phyloP scores from a whole-genome alignment of 2,329 filamentous ascomycete genomes.

The Trichoderma atrobrunneum region DNA sequence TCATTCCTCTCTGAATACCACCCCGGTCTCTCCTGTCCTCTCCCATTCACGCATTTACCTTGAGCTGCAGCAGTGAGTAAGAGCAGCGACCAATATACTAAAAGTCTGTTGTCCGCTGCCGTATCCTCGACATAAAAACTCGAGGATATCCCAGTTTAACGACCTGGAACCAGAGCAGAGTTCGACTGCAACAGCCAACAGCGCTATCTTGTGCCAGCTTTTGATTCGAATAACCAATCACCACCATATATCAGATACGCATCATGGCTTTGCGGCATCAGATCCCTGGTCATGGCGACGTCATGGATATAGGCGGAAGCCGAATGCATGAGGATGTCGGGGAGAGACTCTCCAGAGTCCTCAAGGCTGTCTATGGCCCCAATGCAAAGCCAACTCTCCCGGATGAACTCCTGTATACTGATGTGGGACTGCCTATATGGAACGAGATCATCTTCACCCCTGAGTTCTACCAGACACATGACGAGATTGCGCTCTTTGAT shows the following conservation, averaged over 20 bases:
- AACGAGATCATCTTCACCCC: conserved; percentile 40
- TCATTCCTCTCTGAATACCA: not conserved
- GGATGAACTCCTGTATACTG: conserved; percentile 42
- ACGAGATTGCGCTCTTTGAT: conserved; percentile 39
- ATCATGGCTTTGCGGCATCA: not conserved
- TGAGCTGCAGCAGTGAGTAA: not conserved
- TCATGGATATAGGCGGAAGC: conserved; percentile 41
- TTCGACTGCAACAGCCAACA: not conserved
- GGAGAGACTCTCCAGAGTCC: conserved; percentile 28
- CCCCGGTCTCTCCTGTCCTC: not conserved
- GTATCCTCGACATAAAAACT: not conserved
- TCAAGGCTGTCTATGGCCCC: conserved; percentile 27
- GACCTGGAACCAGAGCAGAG: not conserved
- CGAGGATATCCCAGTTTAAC: not conserved
- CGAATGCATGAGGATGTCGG: conserved; percentile 31
- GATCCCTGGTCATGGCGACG: conserved; percentile 29
- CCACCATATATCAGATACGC: not conserved
- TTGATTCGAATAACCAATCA: not conserved
- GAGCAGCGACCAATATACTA: not conserved
- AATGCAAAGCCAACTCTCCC: conserved; percentile 33
- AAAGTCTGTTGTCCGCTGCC: not conserved
- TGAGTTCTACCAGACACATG: conserved; percentile 42
- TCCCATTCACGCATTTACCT: not conserved
- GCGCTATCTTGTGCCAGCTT: not conserved
- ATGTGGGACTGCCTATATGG: conserved; percentile 39